phyloP scores from a whole-genome alignment of 2,329 filamentous ascomycete species.

The Herpotrichia juniperi region DNA sequence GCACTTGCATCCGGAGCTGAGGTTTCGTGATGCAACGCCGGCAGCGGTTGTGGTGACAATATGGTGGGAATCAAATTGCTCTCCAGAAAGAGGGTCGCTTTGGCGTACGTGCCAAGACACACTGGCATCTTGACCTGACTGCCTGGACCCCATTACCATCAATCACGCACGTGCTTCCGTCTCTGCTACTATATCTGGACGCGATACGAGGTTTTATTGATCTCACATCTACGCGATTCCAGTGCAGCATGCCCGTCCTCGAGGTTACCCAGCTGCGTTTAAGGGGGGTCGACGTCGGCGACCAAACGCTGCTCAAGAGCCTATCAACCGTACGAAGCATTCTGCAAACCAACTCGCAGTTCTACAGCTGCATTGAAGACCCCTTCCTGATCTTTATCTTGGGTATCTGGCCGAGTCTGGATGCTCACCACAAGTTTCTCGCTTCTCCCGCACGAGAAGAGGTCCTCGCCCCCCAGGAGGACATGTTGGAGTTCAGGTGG shows the following conservation, averaged over 20 bases:
- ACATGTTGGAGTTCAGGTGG: conserved; percentile 37
- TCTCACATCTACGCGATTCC: conserved; percentile 15
- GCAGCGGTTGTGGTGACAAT: no score
- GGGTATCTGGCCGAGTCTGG: conserved; percentile 36
- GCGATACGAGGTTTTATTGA: conserved; percentile 26
- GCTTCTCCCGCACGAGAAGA: conserved; percentile 31
- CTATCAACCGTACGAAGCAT: conserved; percentile 34
- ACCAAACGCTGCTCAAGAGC: conserved; percentile 30
- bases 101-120: no score
- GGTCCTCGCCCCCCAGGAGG: conserved; percentile 35
- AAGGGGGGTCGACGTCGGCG: conserved; percentile 23
- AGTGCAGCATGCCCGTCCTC: conserved; percentile 35
- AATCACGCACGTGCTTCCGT: conserved; percentile 25
- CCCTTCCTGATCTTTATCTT: conserved; percentile 36
- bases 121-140: conserved; percentile 20
- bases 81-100: no score
- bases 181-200: conserved; percentile 31
- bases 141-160: conserved; percentile 17
- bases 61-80: no score
- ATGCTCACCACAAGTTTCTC: conserved; percentile 34
- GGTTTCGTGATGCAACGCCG: no score
- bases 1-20: no score
- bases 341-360: conserved; percentile 33
- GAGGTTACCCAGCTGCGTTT: conserved; percentile 36
- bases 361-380: conserved; percentile 38